These are phyloP conservation scores for Galium porrigens DNA, from an alignment of 305 asterid species.

Conservation along the genomic window DNA sequence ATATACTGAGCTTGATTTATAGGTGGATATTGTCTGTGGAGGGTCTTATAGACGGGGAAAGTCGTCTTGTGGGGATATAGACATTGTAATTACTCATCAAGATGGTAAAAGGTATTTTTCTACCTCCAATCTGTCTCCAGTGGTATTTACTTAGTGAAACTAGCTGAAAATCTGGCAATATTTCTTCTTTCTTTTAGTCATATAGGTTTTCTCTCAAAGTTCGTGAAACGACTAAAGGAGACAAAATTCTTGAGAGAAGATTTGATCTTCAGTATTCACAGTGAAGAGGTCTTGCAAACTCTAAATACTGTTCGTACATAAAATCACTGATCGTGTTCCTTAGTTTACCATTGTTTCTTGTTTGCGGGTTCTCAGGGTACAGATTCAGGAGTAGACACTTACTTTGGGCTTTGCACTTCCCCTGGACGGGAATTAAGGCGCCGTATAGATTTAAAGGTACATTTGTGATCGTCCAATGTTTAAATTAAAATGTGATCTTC, in stretches of 20 bases:
- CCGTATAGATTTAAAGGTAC: slow-evolving; percentile 81
- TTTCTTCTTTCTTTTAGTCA: slow-evolving; percentile 38
- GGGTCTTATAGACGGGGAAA: slow-evolving; percentile 97
- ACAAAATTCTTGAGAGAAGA: slow-evolving; percentile 75
- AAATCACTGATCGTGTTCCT: slow-evolving; percentile 8
- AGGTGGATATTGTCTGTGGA: slow-evolving; percentile 73
- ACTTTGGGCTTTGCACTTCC: slow-evolving; percentile 83
- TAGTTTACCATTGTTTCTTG: slow-evolving; percentile 5
- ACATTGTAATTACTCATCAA: slow-evolving; percentile 70
- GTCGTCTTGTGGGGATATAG: slow-evolving; percentile 91
- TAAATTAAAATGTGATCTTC: not conserved
- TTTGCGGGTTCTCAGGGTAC: slow-evolving; percentile 37
- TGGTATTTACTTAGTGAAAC: not conserved
- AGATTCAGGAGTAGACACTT: slow-evolving; percentile 84
- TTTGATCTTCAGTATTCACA: slow-evolving; percentile 64
- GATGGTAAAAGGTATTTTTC: slow-evolving; percentile 59
- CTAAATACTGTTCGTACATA: not conserved
- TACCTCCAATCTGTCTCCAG: not conserved
- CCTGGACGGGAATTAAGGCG: slow-evolving; percentile 76
- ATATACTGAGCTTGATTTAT: slow-evolving; percentile 17
- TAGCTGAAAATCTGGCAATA: slow-evolving; percentile 17
- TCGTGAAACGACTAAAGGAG: slow-evolving; percentile 54
- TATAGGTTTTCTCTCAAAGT: slow-evolving; percentile 65
- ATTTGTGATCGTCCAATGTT: not conserved
- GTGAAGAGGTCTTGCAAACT: slow-evolving; percentile 50